Conservation (phyloP, 2,329 filamentous ascomycete genomes). For the Onygenales sp. region DNA sequence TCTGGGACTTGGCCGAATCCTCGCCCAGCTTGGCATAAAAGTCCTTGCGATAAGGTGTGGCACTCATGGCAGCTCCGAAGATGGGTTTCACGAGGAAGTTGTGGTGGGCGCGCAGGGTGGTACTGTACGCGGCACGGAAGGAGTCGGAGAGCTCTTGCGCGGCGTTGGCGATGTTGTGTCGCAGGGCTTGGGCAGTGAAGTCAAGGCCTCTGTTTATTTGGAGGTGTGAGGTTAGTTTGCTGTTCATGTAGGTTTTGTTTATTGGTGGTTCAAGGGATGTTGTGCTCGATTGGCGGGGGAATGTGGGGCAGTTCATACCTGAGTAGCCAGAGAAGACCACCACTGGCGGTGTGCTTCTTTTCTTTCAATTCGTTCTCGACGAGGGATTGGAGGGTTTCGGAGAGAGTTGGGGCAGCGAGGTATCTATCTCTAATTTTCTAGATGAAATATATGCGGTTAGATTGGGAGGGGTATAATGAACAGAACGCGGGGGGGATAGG, state of each 20-base stretch:
- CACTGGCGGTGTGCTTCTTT: slow-evolving; percentile 79
- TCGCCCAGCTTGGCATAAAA: slow-evolving; percentile 77
- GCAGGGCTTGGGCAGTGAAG: slow-evolving; percentile 80
- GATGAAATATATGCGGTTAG: slow-evolving; percentile 1
- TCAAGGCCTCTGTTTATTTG: slow-evolving; percentile 62
- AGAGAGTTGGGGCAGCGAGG: slow-evolving; percentile 65
- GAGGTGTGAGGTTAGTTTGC: neutral
- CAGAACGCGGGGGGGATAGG: slow-evolving; percentile 7
- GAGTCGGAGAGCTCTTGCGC: slow-evolving; percentile 70
- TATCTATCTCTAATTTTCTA: slow-evolving; percentile 86
- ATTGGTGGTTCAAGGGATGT: neutral
- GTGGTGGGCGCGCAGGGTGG: slow-evolving; percentile 87
- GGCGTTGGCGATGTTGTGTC: slow-evolving; percentile 61
- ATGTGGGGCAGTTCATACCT: slow-evolving; percentile 48
- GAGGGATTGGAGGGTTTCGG: slow-evolving; percentile 76
- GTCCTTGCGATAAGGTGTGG: slow-evolving; percentile 84
- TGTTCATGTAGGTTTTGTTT: neutral
- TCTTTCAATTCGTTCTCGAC: slow-evolving; percentile 78
- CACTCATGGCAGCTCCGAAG: slow-evolving; percentile 87
- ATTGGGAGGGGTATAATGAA: neutral
- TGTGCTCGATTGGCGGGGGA: neutral
- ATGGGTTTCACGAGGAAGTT: slow-evolving; percentile 81
- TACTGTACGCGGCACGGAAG: slow-evolving; percentile 76
- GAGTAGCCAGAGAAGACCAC: slow-evolving; percentile 83
- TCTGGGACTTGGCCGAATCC: slow-evolving; percentile 45